A percentile compares a stretch with the other conserved stretches of the same genome.
Evolutionary conservation across 225 moss, liverwort and hornwort genomes (phyloP).

Genomic region (Pleurozium schreberi): DNA sequence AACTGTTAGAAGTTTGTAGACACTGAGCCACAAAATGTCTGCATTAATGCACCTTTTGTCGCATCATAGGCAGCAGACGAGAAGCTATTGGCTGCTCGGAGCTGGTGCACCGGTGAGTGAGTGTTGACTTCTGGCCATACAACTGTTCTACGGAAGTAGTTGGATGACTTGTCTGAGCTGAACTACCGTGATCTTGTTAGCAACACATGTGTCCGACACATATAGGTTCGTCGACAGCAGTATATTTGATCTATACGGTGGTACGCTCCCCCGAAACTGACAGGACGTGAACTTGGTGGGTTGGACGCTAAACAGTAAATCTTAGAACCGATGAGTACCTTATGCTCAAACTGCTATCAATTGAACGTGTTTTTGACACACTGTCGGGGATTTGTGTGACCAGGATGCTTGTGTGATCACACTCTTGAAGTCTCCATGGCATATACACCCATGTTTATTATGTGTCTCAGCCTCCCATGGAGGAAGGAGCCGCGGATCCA

Average conservation of each 20-base stretch:
- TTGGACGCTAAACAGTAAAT: not conserved
- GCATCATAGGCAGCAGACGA: not conserved
- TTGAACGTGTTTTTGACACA: not conserved
- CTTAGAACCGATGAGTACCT: not conserved
- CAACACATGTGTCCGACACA: not conserved
- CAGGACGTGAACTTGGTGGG: not conserved
- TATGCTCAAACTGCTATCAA: not conserved
- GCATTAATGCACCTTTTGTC: not conserved
- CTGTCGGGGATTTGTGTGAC: not conserved
- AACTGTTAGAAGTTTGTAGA: not conserved
- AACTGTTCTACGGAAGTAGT: not conserved
- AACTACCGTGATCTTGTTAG: not conserved
- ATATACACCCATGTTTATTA: not conserved
- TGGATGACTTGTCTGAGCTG: not conserved
- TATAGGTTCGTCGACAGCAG: not conserved
- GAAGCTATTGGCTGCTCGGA: not conserved
- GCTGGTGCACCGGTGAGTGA: not conserved
- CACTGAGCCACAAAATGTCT: not conserved
- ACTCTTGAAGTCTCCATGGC: not conserved
- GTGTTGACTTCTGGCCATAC: not conserved
- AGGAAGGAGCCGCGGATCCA: not conserved
- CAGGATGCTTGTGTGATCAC: not conserved
- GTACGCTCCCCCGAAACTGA: not conserved
- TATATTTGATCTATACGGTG: not conserved
- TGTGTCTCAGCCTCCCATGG: not conserved